phyloP scores from a whole-genome alignment of 805 yeast genomes.

The Danielia reshetovae region DNA sequence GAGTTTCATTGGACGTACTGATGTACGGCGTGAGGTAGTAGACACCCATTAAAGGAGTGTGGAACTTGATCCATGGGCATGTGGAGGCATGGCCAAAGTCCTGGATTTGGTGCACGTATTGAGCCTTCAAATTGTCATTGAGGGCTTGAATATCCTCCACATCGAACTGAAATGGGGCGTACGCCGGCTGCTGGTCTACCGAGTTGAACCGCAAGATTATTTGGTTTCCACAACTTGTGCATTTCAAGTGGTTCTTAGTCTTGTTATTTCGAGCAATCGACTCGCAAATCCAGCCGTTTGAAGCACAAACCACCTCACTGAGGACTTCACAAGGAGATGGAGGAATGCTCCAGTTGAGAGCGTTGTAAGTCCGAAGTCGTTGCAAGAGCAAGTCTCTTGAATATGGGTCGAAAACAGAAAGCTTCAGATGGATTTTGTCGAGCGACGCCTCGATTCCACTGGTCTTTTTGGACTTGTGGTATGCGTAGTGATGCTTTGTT shows the following conservation, averaged over 20 bases:
- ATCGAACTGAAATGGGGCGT: constrained; percentile 11
- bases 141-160: constrained; percentile 23
- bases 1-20: constrained; percentile 23
- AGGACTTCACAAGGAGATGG: constrained; percentile 19
- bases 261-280: constrained; percentile 20
- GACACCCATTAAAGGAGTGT: constrained; percentile 28
- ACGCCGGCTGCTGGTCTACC: constrained; percentile 9
- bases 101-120: constrained; percentile 24
- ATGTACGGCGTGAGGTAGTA: constrained; percentile 35
- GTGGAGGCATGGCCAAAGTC: constrained; percentile 23
- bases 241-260: constrained; percentile 29
- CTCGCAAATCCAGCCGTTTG: constrained; percentile 52
- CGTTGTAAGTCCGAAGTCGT: constrained; percentile 42
- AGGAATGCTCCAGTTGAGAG: constrained; percentile 46
- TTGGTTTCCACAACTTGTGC: constrained; percentile 30
- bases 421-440: not conserved
- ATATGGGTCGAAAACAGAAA: constrained; percentile 34
- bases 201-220: constrained; percentile 26
- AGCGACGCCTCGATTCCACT: constrained; percentile 6
- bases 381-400: constrained; percentile 30
- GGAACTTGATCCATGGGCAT: constrained; percentile 37
- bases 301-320: constrained; percentile 46
- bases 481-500: constrained; percentile 32
- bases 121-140: constrained; percentile 19
- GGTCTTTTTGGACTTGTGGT: constrained; percentile 30